These are phyloP conservation scores for Ajuga chamaepitys DNA, from an alignment of 257 asterid genomes.

Conservation along the genomic window DNA sequence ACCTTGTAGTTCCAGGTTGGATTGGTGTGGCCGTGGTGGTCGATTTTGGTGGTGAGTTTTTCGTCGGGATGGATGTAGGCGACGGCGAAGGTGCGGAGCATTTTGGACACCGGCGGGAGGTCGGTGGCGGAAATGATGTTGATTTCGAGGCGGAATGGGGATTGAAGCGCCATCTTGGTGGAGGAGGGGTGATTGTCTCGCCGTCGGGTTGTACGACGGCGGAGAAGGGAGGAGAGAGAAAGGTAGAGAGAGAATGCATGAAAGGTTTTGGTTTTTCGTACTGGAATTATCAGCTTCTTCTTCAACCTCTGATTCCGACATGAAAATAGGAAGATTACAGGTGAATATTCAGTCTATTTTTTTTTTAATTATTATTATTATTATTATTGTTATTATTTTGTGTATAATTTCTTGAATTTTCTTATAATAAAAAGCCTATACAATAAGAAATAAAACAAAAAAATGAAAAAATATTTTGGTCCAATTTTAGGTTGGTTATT, in stretches of 20 bases:
- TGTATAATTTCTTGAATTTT: no score
- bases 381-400: no score
- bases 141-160: slow-evolving; percentile 51
- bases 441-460: no score
- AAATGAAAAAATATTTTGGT: no score
- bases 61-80: slow-evolving; percentile 57
- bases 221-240: slow-evolving; percentile 10
- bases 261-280: background rate
- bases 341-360: background rate
- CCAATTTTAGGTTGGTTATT: no score
- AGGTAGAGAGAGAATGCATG: background rate
- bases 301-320: background rate
- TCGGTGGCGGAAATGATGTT: slow-evolving; percentile 59
- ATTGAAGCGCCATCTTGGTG: slow-evolving; percentile 18
- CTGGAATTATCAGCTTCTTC: background rate
- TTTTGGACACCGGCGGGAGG: slow-evolving; percentile 75
- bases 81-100: slow-evolving; percentile 72
- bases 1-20: slow-evolving; percentile 76
- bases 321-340: slow-evolving; percentile 8
- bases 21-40: slow-evolving; percentile 68
- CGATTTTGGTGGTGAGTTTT: slow-evolving; percentile 64
- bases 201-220: slow-evolving; percentile 12
- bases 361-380: no score
- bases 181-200: background rate
- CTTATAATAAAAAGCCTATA: no score